phyloP scores from a whole-genome alignment of 2,329 filamentous ascomycete genomes.

The Alternaria postmessia region DNA sequence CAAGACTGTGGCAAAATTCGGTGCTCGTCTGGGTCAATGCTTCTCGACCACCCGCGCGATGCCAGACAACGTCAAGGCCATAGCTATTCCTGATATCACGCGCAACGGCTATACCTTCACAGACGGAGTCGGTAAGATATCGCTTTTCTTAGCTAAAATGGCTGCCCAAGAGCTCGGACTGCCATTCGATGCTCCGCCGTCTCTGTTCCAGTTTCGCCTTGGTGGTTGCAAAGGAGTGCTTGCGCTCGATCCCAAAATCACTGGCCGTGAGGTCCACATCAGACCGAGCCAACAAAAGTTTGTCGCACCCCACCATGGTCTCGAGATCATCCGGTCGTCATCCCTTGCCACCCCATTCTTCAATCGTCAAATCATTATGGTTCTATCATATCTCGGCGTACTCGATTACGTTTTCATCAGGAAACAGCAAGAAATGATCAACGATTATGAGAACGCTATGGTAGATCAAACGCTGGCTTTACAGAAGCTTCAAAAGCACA shows the following conservation, averaged over 20 bases:
- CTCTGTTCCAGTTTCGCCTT: conserved; percentile 89
- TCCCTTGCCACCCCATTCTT: conserved; percentile 78
- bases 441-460: conserved; percentile 75
- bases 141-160: conserved; percentile 75
- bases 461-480: conserved; percentile 69
- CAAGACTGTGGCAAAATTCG: conserved; percentile 84
- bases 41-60: conserved; percentile 91
- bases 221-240: conserved; percentile 93
- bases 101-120: conserved; percentile 78
- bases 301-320: conserved; percentile 69
- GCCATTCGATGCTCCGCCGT: conserved; percentile 68
- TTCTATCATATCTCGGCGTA: conserved; percentile 82
- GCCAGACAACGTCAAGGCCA: conserved; percentile 65
- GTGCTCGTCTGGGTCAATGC: conserved; percentile 89
- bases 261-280: conserved; percentile 75
- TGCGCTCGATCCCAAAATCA: conserved; percentile 73
- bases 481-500: conserved; percentile 72
- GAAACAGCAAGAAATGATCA: conserved; percentile 74
- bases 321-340: conserved; percentile 88
- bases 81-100: conserved; percentile 73
- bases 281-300: conserved; percentile 92
- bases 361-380: conserved; percentile 87
- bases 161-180: conserved; percentile 75
- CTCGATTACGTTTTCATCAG: conserved; percentile 69
- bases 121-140: conserved; percentile 95